Evolutionary conservation across 2,329 filamentous ascomycete species (phyloP).

Genomic region (Hypoxylon sp.): DNA sequence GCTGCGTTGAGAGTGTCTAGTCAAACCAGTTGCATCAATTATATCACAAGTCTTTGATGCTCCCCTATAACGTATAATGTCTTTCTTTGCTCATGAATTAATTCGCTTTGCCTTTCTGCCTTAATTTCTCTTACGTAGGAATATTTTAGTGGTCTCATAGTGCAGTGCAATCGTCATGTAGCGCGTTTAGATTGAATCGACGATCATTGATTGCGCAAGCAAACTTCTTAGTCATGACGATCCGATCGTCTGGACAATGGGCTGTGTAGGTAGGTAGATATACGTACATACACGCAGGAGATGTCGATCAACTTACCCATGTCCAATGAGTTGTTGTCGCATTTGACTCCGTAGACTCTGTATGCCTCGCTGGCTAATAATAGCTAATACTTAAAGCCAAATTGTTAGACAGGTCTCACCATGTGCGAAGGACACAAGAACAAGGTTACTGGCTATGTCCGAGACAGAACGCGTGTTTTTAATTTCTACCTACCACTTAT

Average conservation of each 20-base stretch:
- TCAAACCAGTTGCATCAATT: background rate
- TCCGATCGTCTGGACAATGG: slow-evolving; percentile 26
- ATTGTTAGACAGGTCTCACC: slow-evolving; percentile 24
- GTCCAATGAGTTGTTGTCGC: slow-evolving; percentile 1
- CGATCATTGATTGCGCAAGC: slow-evolving; percentile 24
- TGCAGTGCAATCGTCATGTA: slow-evolving; percentile 2
- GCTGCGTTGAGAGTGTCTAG: background rate
- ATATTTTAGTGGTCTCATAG: slow-evolving; percentile 2
- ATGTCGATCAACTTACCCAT: slow-evolving; percentile 20
- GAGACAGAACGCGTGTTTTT: slow-evolving; percentile 29
- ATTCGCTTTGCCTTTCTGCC: background rate
- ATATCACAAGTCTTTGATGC: background rate
- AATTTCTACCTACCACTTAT: background rate
- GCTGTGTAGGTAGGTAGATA: background rate
- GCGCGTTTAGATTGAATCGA: slow-evolving; percentile 29
- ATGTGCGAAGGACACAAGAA: slow-evolving; percentile 17
- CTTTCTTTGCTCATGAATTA: background rate
- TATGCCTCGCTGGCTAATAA: slow-evolving; percentile 18
- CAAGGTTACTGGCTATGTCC: slow-evolving; percentile 11
- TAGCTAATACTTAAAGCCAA: slow-evolving; percentile 10
- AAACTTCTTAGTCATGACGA: slow-evolving; percentile 29
- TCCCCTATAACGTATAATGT: background rate
- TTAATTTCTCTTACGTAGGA: slow-evolving; percentile 1
- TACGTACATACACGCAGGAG: slow-evolving; percentile 3
- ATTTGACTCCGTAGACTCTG: slow-evolving; percentile 9